These are phyloP conservation scores for Knoxia roxburghii DNA, from an alignment of 257 asterid genomes.

Conservation along the genomic window DNA sequence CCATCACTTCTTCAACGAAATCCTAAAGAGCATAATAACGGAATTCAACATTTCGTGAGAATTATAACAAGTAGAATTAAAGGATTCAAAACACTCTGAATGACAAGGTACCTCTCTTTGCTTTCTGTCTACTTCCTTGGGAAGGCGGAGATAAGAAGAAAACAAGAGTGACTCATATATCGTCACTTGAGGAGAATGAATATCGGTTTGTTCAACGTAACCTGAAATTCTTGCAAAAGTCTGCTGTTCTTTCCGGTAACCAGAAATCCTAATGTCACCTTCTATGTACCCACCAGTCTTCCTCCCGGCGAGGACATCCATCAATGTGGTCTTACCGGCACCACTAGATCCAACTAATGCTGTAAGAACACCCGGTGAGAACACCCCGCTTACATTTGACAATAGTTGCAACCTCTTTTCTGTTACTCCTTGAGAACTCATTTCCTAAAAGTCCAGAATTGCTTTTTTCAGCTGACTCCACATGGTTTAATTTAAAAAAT, in stretches of 20 bases:
- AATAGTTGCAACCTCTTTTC: slow-evolving; percentile 72
- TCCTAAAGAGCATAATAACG: slow-evolving; percentile 42
- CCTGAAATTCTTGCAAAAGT: slow-evolving; percentile 87
- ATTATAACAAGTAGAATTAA: neutral
- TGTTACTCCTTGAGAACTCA: slow-evolving; percentile 62
- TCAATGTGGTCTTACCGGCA: slow-evolving; percentile 92
- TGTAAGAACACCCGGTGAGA: slow-evolving; percentile 83
- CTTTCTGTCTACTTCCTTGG: slow-evolving; percentile 52
- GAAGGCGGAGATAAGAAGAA: slow-evolving; percentile 78
- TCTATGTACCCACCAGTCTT: slow-evolving; percentile 84
- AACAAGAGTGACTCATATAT: slow-evolving; percentile 72
- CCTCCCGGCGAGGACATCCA: slow-evolving; percentile 95
- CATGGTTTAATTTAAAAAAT: neutral
- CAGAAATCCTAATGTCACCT: slow-evolving; percentile 80
- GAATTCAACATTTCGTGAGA: slow-evolving; percentile 3
- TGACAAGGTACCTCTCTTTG: slow-evolving; percentile 51
- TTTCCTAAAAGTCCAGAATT: slow-evolving; percentile 43
- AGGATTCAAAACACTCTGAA: neutral
- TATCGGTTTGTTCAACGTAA: slow-evolving; percentile 88
- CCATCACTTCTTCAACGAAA: slow-evolving; percentile 88
- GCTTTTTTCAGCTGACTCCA: neutral
- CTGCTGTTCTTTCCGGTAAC: slow-evolving; percentile 65
- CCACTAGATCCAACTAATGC: slow-evolving; percentile 93
- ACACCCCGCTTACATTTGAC: slow-evolving; percentile 72
- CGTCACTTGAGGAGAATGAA: slow-evolving; percentile 94